phyloP scores from a whole-genome alignment of 768 basidiomycete genomes.

The Solioccasus polychromus region DNA sequence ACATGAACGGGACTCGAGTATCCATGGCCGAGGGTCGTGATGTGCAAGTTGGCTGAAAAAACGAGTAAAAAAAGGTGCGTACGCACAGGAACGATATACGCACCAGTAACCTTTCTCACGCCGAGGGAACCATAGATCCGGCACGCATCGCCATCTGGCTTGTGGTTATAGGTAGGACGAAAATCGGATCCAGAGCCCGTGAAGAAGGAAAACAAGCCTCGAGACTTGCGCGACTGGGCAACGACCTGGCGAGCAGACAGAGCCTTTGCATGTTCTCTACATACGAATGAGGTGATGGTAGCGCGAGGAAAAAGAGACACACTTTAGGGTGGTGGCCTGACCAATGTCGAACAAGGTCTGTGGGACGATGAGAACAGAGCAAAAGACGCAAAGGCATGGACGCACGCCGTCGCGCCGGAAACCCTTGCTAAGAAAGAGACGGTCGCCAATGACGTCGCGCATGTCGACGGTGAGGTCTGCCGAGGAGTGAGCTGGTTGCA shows the following conservation, averaged over 20 bases:
- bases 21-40: slow-evolving; percentile 94
- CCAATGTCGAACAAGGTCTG: slow-evolving; percentile 79
- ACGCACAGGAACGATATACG: slow-evolving; percentile 4
- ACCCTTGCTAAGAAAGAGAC: slow-evolving; percentile 76
- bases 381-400: not conserved
- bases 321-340: slow-evolving; percentile 74
- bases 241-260: slow-evolving; percentile 71
- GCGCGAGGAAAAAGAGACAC: slow-evolving; percentile 12
- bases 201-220: slow-evolving; percentile 68
- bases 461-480: slow-evolving; percentile 85
- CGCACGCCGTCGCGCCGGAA: slow-evolving; percentile 84
- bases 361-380: not conserved
- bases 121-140: slow-evolving; percentile 78
- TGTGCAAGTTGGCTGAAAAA: slow-evolving; percentile 76
- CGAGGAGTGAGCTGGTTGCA: too few relatives aligned
- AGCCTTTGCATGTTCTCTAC: slow-evolving; percentile 54
- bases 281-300: not conserved
- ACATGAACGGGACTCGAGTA: slow-evolving; percentile 87
- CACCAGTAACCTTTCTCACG: slow-evolving; percentile 90
- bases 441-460: slow-evolving; percentile 90
- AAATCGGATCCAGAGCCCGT: slow-evolving; percentile 43
- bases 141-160: slow-evolving; percentile 72
- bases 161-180: slow-evolving; percentile 72
- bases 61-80: not conserved
- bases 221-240: slow-evolving; percentile 69